Conservation (phyloP, 2,329 filamentous ascomycete genomes). For the Hymenoscyphus linearis region DNA sequence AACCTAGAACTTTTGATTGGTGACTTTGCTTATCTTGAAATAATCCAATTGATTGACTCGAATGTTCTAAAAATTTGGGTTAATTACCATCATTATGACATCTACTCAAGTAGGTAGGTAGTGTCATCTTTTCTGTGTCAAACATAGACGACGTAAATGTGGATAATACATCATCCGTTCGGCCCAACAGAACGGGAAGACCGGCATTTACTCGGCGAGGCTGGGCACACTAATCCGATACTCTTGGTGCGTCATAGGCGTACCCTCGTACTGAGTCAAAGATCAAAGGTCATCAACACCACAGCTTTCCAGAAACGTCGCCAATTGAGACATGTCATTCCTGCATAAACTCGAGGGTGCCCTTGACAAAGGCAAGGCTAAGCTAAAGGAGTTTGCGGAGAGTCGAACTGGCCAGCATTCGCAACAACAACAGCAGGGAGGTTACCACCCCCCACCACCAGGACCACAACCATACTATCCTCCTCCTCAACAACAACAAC, state of each 20-base stretch:
- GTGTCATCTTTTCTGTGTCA: too few relatives aligned
- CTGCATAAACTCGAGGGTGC: slow-evolving; percentile 4
- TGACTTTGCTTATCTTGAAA: too few relatives aligned
- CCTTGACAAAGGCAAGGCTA: slow-evolving; percentile 9
- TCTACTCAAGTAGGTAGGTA: too few relatives aligned
- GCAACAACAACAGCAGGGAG: slow-evolving; percentile 4
- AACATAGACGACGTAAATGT: too few relatives aligned
- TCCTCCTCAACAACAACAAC: not conserved
- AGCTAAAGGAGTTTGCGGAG: slow-evolving; percentile 7
- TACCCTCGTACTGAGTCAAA: not conserved
- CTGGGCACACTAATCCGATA: too few relatives aligned
- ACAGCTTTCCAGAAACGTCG: not conserved
- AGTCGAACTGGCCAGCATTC: not conserved
- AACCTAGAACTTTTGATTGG: too few relatives aligned
- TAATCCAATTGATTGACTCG: too few relatives aligned
- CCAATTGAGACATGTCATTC: slow-evolving; percentile 4
- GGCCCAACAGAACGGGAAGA: too few relatives aligned
- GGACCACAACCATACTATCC: not conserved
- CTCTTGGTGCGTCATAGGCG: not conserved
- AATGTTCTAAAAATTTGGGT: too few relatives aligned
- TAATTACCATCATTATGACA: too few relatives aligned
- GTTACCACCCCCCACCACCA: not conserved
- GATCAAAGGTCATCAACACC: not conserved
- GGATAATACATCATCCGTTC: too few relatives aligned
- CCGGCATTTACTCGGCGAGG: too few relatives aligned